Base-by-base conservation (phyloP, 2,329 filamentous ascomycete species). In the Fusarium sacchari region DNA sequence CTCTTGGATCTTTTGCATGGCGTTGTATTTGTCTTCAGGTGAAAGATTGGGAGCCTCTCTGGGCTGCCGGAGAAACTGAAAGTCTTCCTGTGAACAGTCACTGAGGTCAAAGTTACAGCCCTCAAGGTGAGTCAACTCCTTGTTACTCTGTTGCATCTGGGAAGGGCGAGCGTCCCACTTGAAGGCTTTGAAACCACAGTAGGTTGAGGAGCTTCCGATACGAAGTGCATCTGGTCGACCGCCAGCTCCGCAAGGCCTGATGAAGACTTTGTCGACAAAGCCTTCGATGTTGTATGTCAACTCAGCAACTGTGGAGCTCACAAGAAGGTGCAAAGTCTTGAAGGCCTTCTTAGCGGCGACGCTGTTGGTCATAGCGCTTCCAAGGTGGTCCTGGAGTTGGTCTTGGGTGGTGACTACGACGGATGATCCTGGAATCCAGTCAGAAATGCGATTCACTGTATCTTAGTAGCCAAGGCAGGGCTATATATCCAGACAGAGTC, bases 401-500 rank as follows among this genome's bases (percentile, higher is more conserved):
- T 13, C 18, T 22, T 46, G 43, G 24, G 43, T 46, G 8, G 43
- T 46, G 17, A 46, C 43, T 5, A 46, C 18, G 12, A 46, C 26
- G 5, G 43, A 46, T 10, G 43, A 46, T 22, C 43, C 43, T 46
- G 17, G 2, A 20, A 13, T 20, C 15, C 7, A 28, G 18, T 46
- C 17, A 46, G 43, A 18, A 28, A 18, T 12, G 20, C 28, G 5
- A 1, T 46, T 26, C 24, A 18, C 8, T 26, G 14, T 28, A 18
- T 26, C 15, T 20, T 17, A 24, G 9, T 17, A 14, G 13, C 7
- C 11, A 13, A n/a, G 22, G 22, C 3, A 9, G 1, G 0, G 13
- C 2, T 9, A 40, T n/a, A 3, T 40, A 12, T 14, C 13, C 6
- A 15, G 39, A 9, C 20, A 37, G 4, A 7, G 18, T 20, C 10